These are phyloP conservation scores for Mucor racemosus DNA, from an alignment of 371 early-diverging fungal genomes.

Conservation along the genomic window DNA sequence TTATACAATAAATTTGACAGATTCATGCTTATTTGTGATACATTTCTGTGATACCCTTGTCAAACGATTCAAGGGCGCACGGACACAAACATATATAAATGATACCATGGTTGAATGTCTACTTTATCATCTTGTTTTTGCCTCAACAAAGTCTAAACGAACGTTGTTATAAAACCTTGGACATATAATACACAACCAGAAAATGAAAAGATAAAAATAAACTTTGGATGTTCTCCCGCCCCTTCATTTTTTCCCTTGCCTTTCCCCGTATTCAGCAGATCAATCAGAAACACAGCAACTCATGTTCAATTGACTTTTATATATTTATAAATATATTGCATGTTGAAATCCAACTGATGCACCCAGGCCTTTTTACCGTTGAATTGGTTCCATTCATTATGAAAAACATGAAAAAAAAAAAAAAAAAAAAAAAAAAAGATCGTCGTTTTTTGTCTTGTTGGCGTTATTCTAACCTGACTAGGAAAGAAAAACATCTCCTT, in stretches of 20 bases:
- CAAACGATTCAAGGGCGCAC: background rate
- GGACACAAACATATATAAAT: background rate
- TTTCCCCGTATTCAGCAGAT: background rate
- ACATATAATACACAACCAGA: too few species aligned
- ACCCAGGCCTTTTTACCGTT: too few species aligned
- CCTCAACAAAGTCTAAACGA: too few species aligned
- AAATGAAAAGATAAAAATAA: too few species aligned
- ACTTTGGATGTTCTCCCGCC: background rate
- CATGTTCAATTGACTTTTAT: background rate
- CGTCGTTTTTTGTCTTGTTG: background rate
- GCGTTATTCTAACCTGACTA: background rate
- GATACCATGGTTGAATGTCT: background rate
- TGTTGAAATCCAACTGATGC: background rate
- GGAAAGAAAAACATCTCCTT: background rate
- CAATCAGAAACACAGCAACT: slow-evolving; percentile 3
- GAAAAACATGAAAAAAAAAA: too few species aligned
- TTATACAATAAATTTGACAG: background rate
- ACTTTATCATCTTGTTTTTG: too few species aligned
- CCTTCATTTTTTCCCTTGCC: background rate
- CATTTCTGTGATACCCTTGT: slow-evolving; percentile 2
- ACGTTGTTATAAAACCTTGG: too few species aligned
- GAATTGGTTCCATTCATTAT: too few species aligned
- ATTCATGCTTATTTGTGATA: slow-evolving; percentile 8
- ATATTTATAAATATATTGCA: background rate
- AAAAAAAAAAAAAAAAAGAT: background rate